Evolutionary conservation across 1,284 basidiomycete species (phyloP).

Genomic region (Naganishia cerealis): DNA sequence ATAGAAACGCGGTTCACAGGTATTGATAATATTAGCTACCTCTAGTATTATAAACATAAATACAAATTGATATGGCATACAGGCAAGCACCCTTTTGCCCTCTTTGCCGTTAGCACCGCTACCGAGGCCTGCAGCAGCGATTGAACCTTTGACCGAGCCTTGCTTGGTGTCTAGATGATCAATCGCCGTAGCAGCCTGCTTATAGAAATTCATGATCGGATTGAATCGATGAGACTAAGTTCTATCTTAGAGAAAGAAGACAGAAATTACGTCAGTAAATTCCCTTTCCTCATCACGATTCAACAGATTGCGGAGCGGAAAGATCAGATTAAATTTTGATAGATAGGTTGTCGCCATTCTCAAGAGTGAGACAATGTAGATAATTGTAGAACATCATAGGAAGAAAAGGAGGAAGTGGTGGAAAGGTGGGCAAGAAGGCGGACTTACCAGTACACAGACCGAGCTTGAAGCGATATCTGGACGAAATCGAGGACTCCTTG

Average conservation of each 20-base stretch:
- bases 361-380: constrained; percentile 55
- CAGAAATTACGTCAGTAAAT: neutral
- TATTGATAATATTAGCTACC: constrained; percentile 11
- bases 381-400: constrained; percentile 51
- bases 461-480: neutral
- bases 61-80: constrained; percentile 40
- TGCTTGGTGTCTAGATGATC: constrained; percentile 80
- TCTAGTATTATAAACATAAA: constrained; percentile 7
- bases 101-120: constrained; percentile 62
- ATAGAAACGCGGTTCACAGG: constrained; percentile 40
- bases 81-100: constrained; percentile 63
- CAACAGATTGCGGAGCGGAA: constrained; percentile 9
- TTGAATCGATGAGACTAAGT: too few relatives aligned
- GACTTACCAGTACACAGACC: neutral
- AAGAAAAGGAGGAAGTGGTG: constrained; percentile 5
- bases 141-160: constrained; percentile 77
- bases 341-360: constrained; percentile 42
- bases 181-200: constrained; percentile 75
- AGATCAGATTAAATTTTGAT: constrained; percentile 41
- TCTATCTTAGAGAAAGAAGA: constrained; percentile 1
- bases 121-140: constrained; percentile 60
- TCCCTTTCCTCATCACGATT: neutral
- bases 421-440: neutral
- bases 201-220: constrained; percentile 82
- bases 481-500: too few relatives aligned